phyloP scores from a whole-genome alignment of 1,284 basidiomycete genomes.

The Tylopilus orsonianus region DNA sequence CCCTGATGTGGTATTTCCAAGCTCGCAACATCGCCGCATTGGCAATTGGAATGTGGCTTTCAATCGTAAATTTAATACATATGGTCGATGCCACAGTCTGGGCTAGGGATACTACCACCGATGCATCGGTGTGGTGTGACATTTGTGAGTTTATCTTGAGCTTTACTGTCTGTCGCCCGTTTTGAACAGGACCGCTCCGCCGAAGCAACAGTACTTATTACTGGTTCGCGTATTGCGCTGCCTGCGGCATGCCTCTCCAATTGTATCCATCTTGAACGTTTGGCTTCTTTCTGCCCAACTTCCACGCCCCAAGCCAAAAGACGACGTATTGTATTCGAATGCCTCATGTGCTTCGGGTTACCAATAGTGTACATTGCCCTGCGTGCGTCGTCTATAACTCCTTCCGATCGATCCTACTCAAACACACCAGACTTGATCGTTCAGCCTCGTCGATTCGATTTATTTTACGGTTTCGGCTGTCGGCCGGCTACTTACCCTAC shows the following conservation, averaged over 20 bases:
- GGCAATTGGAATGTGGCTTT: constrained; percentile 39
- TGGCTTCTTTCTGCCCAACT: constrained; percentile 28
- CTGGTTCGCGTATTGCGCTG: constrained; percentile 45
- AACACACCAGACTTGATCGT: constrained; percentile 54
- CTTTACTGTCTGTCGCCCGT: background rate
- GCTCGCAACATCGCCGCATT: constrained; percentile 50
- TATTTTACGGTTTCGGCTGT: constrained; percentile 65
- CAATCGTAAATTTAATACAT: constrained; percentile 29
- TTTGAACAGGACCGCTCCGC: constrained; percentile 3
- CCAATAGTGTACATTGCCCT: constrained; percentile 57
- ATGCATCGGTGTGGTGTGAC: constrained; percentile 36
- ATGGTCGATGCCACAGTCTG: constrained; percentile 36
- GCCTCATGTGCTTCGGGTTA: constrained; percentile 50
- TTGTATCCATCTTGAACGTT: constrained; percentile 32
- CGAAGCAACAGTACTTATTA: constrained; percentile 48
- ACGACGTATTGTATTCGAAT: constrained; percentile 44
- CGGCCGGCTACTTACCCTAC: constrained; percentile 57
- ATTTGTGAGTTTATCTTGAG: constrained; percentile 31
- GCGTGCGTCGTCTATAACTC: constrained; percentile 44
- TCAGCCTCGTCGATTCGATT: constrained; percentile 70
- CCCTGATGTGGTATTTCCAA: constrained; percentile 39
- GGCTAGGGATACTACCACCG: constrained; percentile 22
- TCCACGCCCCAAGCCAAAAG: constrained; percentile 29
- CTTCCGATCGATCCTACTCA: background rate
- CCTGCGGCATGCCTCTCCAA: constrained; percentile 54